Conservation (phyloP, 1,284 basidiomycete genomes). For the Cutaneotrichosporon arboriforme region DNA sequence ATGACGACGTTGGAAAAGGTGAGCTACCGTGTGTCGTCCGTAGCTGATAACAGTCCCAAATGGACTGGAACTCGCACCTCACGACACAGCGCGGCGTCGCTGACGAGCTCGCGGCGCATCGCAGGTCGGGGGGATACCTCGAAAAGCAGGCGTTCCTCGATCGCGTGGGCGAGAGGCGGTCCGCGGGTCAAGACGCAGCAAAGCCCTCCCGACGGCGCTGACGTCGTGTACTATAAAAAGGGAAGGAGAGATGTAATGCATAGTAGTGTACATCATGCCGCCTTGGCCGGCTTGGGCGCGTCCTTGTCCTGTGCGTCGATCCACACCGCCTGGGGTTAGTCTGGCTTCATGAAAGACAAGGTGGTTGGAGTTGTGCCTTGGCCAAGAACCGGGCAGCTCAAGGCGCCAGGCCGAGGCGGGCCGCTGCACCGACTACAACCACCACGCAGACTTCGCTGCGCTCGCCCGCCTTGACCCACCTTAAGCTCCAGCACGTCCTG, state of each 20-base stretch:
- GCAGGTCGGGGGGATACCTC: conserved; percentile 39
- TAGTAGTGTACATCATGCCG: conserved; percentile 1
- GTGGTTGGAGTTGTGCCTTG: too few relatives aligned
- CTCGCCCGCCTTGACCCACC: conserved; percentile 43
- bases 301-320: conserved; percentile 14
- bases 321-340: conserved; percentile 11
- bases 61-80: conserved; percentile 46
- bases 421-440: too few relatives aligned
- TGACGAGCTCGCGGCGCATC: conserved; percentile 41
- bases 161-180: conserved; percentile 35
- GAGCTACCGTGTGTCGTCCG: conserved; percentile 2
- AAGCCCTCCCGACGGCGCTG: not conserved
- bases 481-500: conserved; percentile 49
- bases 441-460: too few relatives aligned
- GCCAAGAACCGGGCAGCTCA: too few relatives aligned
- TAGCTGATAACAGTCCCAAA: conserved; percentile 35
- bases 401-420: too few relatives aligned
- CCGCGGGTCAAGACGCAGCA: not conserved
- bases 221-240: not conserved
- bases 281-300: conserved; percentile 3
- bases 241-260: too few relatives aligned
- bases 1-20: conserved; percentile 49
- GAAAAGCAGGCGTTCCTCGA: conserved; percentile 45
- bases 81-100: conserved; percentile 19
- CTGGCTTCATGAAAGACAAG: too few relatives aligned